Base-by-base conservation (phyloP, 257 asterid genomes). In the Capsicum pubescens region DNA sequence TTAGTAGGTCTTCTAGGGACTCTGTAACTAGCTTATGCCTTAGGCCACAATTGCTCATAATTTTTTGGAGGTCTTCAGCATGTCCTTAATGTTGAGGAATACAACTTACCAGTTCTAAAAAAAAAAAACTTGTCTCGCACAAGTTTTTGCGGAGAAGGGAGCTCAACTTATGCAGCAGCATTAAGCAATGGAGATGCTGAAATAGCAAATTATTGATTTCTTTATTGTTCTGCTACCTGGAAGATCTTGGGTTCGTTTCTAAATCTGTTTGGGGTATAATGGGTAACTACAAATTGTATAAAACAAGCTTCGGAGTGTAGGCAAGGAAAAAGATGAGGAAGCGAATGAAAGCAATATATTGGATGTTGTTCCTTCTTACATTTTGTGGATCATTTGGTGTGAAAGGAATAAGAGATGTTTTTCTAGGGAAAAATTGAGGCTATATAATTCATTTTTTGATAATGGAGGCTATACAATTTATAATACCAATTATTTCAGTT, bases 101-200 rank as follows among this genome's bases (percentile, higher is more conserved):
- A 61, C 39, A 19, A 21, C 26, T 32, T 19, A 61, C 68, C 68
- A 61, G 36, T 61, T 61, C 68, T 19, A 2, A 61, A 61, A 61
- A 19, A 63, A 15, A 3, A 42, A 44, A 69, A 13, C 55, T 39
- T 16, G 55, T 69, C 8, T 69, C 52, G 8, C 32, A 16, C 55
- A 9, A 69, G 15, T 69, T 69, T 69, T 69, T 39, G 19, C 60
- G 3, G 58, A 74, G 60, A 74, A 74, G 12, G 60, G 80, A 74
- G 13, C 57, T 21, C 36, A 71, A 71, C 79, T 44, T 72, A 72
- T 72, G 80, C 39, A 46, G 59, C 59, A 17, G 5, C 59, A 12
- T 74, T 4, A 74, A n/a, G 80, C 60, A 48, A 3, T 74, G 60
- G 60, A 74, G 80, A 50, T 21, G 80, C 80, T 13, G 80, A 74